Base-by-base conservation (phyloP, 1,284 basidiomycete species). In the Austroboletus niveus region DNA sequence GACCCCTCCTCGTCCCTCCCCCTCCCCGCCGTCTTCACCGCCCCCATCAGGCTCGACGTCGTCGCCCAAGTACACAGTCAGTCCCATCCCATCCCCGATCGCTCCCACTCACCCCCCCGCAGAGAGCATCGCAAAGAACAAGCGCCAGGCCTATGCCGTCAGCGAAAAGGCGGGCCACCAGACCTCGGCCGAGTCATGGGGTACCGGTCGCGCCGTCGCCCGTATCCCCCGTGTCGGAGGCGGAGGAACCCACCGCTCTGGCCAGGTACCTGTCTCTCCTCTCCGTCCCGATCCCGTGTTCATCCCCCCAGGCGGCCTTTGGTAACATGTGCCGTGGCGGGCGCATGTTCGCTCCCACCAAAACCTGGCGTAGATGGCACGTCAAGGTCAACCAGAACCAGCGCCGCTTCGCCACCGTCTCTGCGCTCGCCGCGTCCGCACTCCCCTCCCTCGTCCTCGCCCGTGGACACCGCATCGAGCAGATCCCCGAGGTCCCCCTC, bases 171-270 rank as follows among this genome's bases (percentile, higher is more conserved):
- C 97, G 60, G 97, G 97, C 69, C 94, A 98, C 81, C 96, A 99
- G 78, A 99, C 97, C 67, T 93, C 89, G 60, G 96, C 96, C 60
- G 94, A 96, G 76, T 99, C 97, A 48, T 99, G 96, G 96, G 96
- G 96, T 80, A 99, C 96, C 64, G 96, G 96, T 89, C 94, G 97
- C 79, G 97, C 97, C 66, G 96, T 99, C 61, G 97, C 96, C 45
- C 96, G 96, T 96, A 99, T 99, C 73, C 97, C 97, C 75, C 96
- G 97, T 93, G 96, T 99, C 60, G 94, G 94, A 72, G 96, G 97
- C 75, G 91, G 93, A 74, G 97, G 96, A 79, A 99, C 97, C 63
- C 93, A 96, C 81, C 92, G 97, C 66, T 96, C 96, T 57, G 96
- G 96, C 58, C 94, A 97, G 83, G 89, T 88, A 59, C 42, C 8